Base-by-base conservation (phyloP, 2,329 filamentous ascomycete genomes). In the Fusarium sp. region DNA sequence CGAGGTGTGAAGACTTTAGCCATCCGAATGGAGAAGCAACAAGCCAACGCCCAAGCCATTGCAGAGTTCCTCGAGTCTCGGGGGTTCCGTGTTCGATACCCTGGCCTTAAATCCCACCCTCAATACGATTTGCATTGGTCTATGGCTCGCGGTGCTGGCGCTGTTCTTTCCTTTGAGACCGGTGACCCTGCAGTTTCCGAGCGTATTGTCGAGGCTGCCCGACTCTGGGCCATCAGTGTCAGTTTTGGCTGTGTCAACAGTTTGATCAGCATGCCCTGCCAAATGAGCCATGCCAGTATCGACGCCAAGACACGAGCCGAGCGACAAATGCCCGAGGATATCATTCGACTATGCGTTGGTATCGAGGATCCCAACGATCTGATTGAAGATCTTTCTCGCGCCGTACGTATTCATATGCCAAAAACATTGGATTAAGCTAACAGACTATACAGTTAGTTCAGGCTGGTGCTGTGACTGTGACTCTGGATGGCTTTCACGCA, bases 281-380 rank as follows among this genome's bases (percentile, higher is more conserved):
- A 95, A 76, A 99, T 99, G 97, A 98, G 95, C 81, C 96, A 99
- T 81, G 96, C 96, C 38, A 97, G 93, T 78, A 99, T 99, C 76
- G 96, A 98, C 77, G 93, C 94, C 62, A 97, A 97, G 84, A 98
- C 94, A 53, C 86, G 96, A 72, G 86, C 89, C 74, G 94, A 97
- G 82, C 88, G 94, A 69, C 91, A 95, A 70, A 92, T 99, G 90
- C 96, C 96, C 13, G 96, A 99, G 81, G 96, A 99, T 79, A 92
- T 99, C 64, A 98, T 99, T 75, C 88, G 96, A 57, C 82, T 99
- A 57, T 99, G 96, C 77, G 94, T 99, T 43, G 96, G 96, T 44
- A 99, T 99, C 75, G 96, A 99, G 80, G 96, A 99, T 80, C 88
- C 87, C 6, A 89, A 93, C 73, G 96, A 99, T 83, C 79, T 99